These are phyloP conservation scores for Coemansia guatemalensis DNA, from an alignment of 192 early-diverging fungal species.

Conservation along the genomic window DNA sequence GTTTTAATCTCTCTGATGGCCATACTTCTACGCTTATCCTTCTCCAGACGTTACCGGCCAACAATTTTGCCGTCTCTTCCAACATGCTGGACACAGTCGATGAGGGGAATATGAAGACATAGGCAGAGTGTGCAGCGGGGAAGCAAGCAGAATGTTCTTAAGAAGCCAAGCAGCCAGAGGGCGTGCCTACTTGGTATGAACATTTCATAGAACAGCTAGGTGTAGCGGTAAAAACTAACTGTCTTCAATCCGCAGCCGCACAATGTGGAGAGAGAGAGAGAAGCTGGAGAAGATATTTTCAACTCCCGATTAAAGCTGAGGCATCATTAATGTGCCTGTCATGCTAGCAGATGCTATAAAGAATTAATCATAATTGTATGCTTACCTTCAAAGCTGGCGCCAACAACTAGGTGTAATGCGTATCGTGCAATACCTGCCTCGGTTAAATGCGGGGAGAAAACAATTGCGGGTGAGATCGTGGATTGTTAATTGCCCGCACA, in stretches of 20 bases:
- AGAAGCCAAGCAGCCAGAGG: not conserved
- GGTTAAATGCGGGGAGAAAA: constrained; percentile 15
- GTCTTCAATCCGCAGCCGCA: not conserved
- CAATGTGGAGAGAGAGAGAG: not conserved
- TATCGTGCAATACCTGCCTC: not conserved
- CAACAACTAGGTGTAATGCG: not conserved
- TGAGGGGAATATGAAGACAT: not conserved
- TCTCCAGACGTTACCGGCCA: not conserved
- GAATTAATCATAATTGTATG: constrained; percentile 5
- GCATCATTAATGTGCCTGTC: not conserved
- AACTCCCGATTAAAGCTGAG: not conserved
- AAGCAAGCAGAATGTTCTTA: not conserved
- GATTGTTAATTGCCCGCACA: constrained; percentile 9
- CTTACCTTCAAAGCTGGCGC: not conserved
- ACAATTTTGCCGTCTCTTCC: not conserved
- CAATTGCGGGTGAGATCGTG: constrained; percentile 7
- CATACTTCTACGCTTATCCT: not conserved
- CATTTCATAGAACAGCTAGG: not conserved
- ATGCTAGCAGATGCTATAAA: constrained; percentile 1
- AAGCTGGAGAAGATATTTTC: not conserved
- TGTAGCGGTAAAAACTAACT: not conserved
- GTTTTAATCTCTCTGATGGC: not conserved
- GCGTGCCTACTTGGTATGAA: too few species aligned
- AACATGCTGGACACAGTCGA: not conserved
- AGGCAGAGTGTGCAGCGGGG: not conserved